These are phyloP conservation scores for Alliaria petiolata DNA, from an alignment of 345 rosid species.

Conservation along the genomic window DNA sequence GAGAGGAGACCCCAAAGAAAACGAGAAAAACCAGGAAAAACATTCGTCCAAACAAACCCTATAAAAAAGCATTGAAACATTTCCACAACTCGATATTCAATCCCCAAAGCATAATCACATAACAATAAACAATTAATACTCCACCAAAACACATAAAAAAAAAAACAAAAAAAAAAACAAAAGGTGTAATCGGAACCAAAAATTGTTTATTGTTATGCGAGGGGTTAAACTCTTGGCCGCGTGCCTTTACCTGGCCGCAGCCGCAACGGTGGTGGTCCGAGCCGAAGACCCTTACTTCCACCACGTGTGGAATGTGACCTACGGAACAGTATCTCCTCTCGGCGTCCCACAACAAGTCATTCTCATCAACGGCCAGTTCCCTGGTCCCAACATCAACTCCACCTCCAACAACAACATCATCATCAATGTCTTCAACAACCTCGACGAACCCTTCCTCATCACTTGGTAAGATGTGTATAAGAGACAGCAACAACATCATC, in stretches of 20 bases:
- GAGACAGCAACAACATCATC: too few relatives aligned
- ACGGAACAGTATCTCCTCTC: slow-evolving; percentile 69
- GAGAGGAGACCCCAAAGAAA: slow-evolving; percentile 28
- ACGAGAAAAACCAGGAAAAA: slow-evolving; percentile 23
- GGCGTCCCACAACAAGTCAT: slow-evolving; percentile 75
- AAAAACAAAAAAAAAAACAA: background rate
- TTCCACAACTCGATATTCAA: slow-evolving; percentile 26
- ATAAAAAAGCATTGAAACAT: slow-evolving; percentile 22
- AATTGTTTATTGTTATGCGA: slow-evolving; percentile 34
- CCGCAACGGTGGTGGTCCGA: slow-evolving; percentile 31
- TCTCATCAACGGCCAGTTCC: slow-evolving; percentile 71
- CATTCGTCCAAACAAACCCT: background rate
- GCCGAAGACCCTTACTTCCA: slow-evolving; percentile 72
- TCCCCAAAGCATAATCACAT: slow-evolving; percentile 21
- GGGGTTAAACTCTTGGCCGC: slow-evolving; percentile 34
- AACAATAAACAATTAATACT: slow-evolving; percentile 7
- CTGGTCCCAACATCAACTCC: slow-evolving; percentile 75
- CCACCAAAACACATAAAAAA: background rate
- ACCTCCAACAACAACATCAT: slow-evolving; percentile 73
- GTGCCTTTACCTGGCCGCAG: slow-evolving; percentile 37
- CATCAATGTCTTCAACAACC: slow-evolving; percentile 67
- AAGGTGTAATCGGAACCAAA: background rate
- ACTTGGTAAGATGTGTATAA: too few relatives aligned
- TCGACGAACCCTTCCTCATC: slow-evolving; percentile 77
- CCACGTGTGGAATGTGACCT: slow-evolving; percentile 73